Evolutionary conservation across 2,329 filamentous ascomycete genomes (phyloP).

Genomic region (Aspergillus sp.): DNA sequence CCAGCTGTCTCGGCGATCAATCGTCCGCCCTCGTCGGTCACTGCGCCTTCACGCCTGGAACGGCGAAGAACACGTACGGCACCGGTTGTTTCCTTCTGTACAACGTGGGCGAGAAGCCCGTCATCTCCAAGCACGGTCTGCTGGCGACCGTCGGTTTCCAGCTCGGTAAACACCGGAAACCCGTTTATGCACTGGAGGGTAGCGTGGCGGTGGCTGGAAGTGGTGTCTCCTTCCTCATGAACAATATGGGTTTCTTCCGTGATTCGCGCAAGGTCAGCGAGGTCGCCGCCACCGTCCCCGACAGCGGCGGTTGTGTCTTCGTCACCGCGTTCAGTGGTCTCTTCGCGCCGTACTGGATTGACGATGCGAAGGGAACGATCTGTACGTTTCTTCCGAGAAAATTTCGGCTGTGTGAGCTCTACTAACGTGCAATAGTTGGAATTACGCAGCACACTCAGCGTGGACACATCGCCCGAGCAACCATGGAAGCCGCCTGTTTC

Average conservation of each 20-base stretch:
- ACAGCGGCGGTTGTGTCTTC: slow-evolving; percentile 81
- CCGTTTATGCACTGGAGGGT: slow-evolving; percentile 78
- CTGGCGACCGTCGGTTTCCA: slow-evolving; percentile 86
- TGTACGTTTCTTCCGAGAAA: slow-evolving; percentile 49
- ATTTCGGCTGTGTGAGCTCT: neutral
- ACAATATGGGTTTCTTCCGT: slow-evolving; percentile 62
- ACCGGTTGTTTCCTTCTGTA: slow-evolving; percentile 88
- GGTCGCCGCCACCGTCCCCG: slow-evolving; percentile 61
- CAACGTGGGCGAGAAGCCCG: slow-evolving; percentile 80
- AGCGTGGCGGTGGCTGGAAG: slow-evolving; percentile 80
- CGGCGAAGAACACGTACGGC: slow-evolving; percentile 88
- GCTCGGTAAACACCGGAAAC: slow-evolving; percentile 66
- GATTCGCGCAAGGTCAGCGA: slow-evolving; percentile 63
- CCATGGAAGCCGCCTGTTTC: slow-evolving; percentile 86
- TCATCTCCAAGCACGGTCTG: slow-evolving; percentile 79
- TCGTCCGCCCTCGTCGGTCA: slow-evolving; percentile 83
- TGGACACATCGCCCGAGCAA: slow-evolving; percentile 84
- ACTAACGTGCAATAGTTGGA: slow-evolving; percentile 54
- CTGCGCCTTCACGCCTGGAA: slow-evolving; percentile 75
- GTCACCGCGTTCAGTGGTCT: slow-evolving; percentile 89
- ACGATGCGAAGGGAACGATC: slow-evolving; percentile 84
- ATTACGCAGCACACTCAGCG: slow-evolving; percentile 82
- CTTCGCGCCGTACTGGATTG: slow-evolving; percentile 93
- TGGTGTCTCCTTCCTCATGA: slow-evolving; percentile 72
- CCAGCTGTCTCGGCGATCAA: slow-evolving; percentile 84